Base-by-base conservation (phyloP, 306 rosid genomes). In the Ziziphus jujuba region DNA sequence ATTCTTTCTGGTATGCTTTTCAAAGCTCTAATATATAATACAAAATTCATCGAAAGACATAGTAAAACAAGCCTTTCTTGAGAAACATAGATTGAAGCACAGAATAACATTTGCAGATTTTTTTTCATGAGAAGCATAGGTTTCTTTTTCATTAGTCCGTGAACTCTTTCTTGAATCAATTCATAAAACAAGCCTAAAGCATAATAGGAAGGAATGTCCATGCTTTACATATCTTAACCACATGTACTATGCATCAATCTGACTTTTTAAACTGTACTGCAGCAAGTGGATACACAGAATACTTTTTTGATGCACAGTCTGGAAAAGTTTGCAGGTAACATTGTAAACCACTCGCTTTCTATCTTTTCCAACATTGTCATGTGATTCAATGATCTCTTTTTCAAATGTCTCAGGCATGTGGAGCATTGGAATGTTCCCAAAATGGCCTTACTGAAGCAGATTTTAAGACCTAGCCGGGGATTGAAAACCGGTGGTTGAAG, bases 361-460 rank as follows among this genome's bases (percentile, higher is more conserved):
- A 75, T 65, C 40, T 45, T 53, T 59, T 14, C 61, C 61, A 52
- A 47, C 16, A 19, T 53, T 59, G 53, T 63, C 63, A 28, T 65
- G 11, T 55, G 23, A 62, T 66, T 70, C 20, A 6, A 47, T 54
- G 31, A 36, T 56, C 36, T 82, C 8, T 58, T 43, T 34, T 2
- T 35, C 44, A 20, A 68, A 75, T 4, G 1, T 63, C 73, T 69
- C 82, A 89, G 98, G 86, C 96, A 92, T 69, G 88, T 82, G 65
- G 98, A 92, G 85, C 88, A 87, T 56, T 92, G 98, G 98, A 92
- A 92, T 76, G 98, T 92, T 72, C 98, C 96, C 1, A 92, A 92
- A 80, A 81, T 77, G 93, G 89, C 90, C 62, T 76, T 92, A 72
- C 85, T 87, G 56, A 92, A 84, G 77, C 98, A 92, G 80, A 82